Evolutionary conservation across 192 early-diverging fungal species (phyloP).

Genomic region (Podochytrium sp.): DNA sequence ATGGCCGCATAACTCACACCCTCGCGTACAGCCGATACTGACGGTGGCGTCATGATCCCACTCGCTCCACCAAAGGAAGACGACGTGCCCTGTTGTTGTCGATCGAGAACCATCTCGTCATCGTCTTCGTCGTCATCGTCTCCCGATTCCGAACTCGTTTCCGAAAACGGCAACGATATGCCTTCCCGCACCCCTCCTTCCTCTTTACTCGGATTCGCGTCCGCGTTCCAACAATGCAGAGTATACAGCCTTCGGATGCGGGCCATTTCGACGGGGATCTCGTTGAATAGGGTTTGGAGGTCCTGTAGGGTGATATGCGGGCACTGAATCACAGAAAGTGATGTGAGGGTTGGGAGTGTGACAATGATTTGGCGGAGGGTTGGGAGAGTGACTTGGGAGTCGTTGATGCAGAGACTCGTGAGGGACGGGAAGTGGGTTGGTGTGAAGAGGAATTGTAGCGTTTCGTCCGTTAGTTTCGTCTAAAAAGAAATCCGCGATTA

Average conservation of each 20-base stretch:
- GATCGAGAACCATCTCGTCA: no score
- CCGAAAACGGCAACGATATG: no score
- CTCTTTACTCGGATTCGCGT: neutral
- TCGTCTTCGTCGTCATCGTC: no score
- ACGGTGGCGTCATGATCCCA: no score
- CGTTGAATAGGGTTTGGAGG: slow-evolving; percentile 8
- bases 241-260: slow-evolving; percentile 17
- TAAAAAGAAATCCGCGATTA: neutral
- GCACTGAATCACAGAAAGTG: slow-evolving; percentile 21
- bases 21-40: neutral
- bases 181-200: no score
- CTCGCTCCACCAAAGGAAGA: no score
- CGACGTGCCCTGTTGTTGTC: no score
- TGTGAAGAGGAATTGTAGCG: slow-evolving; percentile 4
- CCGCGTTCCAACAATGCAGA: slow-evolving; percentile 20
- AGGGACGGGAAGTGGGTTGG: neutral
- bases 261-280: neutral
- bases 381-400: slow-evolving; percentile 15
- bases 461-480: slow-evolving; percentile 24
- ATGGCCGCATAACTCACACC: neutral
- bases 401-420: slow-evolving; percentile 22
- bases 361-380: neutral
- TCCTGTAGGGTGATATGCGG: slow-evolving; percentile 6
- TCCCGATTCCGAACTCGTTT: no score
- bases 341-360: neutral